Evolutionary conservation across 139 green algal species (phyloP).

Genomic region (Micromonas commoda): DNA sequence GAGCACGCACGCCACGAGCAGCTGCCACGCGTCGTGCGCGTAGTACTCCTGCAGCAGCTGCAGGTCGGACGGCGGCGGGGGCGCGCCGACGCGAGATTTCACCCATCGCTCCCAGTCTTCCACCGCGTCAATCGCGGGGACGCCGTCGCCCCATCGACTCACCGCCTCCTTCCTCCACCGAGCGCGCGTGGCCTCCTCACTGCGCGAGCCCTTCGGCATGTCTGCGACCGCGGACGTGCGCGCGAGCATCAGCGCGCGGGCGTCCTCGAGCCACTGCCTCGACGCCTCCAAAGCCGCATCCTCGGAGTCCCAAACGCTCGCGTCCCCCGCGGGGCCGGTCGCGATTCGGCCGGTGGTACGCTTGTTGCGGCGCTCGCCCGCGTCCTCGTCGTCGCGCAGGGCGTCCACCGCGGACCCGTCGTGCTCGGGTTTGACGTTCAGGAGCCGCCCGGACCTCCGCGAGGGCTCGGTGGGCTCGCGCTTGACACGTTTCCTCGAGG

Average conservation of each 20-base stretch:
- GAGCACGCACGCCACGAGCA: constrained; percentile 29
- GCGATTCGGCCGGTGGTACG: background rate
- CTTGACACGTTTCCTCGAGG: background rate
- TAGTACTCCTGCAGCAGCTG: constrained; percentile 39
- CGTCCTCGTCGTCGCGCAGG: background rate
- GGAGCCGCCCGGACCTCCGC: background rate
- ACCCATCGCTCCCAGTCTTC: constrained; percentile 11
- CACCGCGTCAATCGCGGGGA: background rate
- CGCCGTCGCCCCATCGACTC: constrained; percentile 14
- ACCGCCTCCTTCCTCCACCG: constrained; percentile 18
- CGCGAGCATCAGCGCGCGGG: background rate
- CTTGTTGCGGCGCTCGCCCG: background rate
- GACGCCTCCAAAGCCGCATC: background rate
- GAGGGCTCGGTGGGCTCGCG: background rate
- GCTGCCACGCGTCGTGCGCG: constrained; percentile 35
- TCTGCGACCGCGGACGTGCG: background rate
- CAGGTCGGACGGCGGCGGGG: background rate
- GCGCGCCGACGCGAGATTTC: background rate
- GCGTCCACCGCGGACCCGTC: constrained; percentile 5
- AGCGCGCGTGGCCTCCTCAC: background rate
- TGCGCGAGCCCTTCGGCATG: background rate
- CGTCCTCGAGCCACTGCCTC: background rate
- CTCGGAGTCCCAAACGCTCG: background rate
- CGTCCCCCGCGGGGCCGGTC: background rate
- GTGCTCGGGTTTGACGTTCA: background rate